phyloP scores from a whole-genome alignment of 306 rosid species.

The Trifolium dubium region DNA sequence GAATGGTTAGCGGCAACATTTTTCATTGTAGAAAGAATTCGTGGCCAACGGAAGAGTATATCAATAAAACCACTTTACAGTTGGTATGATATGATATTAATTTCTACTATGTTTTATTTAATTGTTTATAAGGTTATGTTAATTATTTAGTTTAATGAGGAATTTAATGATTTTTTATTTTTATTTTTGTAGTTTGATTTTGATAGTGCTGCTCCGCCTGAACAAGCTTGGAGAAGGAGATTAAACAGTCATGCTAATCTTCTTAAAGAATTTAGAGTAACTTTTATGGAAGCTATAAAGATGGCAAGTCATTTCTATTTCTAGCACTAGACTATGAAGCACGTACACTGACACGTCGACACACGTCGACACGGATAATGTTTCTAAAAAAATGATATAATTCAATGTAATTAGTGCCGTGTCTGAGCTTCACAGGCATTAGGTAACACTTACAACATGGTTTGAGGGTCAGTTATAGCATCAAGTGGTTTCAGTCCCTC shows the following conservation, averaged over 20 bases:
- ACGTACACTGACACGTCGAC: too few relatives aligned
- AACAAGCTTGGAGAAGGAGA: slow-evolving; percentile 97
- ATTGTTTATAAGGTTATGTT: slow-evolving; percentile 37
- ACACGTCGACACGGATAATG: too few relatives aligned
- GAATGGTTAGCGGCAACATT: slow-evolving; percentile 73
- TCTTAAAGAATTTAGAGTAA: slow-evolving; percentile 90
- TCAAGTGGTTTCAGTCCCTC: too few relatives aligned
- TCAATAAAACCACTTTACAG: slow-evolving; percentile 74
- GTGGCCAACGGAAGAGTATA: slow-evolving; percentile 95
- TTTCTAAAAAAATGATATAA: too few relatives aligned
- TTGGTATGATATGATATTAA: slow-evolving; percentile 54
- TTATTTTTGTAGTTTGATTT: slow-evolving; percentile 70
- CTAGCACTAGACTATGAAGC: background rate
- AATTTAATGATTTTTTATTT: background rate
- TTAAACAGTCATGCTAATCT: slow-evolving; percentile 90
- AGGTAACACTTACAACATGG: too few relatives aligned
- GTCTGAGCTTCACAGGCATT: too few relatives aligned
- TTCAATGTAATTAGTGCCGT: too few relatives aligned
- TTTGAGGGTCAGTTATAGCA: too few relatives aligned
- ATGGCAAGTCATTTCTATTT: slow-evolving; percentile 65
- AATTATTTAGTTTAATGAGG: slow-evolving; percentile 22
- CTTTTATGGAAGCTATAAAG: slow-evolving; percentile 91
- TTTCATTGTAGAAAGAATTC: slow-evolving; percentile 89
- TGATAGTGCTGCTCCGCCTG: slow-evolving; percentile 96
- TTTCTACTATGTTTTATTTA: background rate